Percentiles rank a stretch among this genome's conserved stretches.
Conservation (phyloP, 768 basidiomycete genomes). For the Collybia sp. region DNA sequence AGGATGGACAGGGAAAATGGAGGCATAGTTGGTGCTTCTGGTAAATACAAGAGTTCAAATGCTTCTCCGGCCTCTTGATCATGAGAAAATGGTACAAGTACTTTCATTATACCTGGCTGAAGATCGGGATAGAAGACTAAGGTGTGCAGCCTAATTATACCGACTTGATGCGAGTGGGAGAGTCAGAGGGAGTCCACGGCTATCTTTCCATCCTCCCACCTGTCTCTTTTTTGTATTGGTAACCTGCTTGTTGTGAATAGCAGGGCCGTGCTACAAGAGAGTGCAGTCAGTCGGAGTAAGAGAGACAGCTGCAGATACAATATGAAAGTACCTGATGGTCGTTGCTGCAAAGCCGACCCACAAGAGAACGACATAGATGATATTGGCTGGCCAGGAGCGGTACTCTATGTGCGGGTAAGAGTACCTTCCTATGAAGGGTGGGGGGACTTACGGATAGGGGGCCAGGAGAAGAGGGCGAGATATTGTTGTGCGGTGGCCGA, state of each 20-base stretch:
- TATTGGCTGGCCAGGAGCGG: constrained; percentile 21
- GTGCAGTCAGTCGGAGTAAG: neutral
- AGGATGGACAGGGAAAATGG: no score
- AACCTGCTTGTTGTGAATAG: neutral
- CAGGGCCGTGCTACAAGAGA: neutral
- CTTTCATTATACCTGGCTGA: no score
- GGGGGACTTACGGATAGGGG: constrained; percentile 18
- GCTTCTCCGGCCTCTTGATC: no score
- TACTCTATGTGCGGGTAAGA: constrained; percentile 15
- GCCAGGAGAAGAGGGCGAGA: constrained; percentile 15
- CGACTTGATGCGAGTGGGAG: neutral
- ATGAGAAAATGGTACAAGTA: no score
- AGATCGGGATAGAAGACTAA: no score
- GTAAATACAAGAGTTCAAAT: no score
- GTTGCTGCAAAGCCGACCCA: constrained; percentile 26
- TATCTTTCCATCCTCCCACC: neutral
- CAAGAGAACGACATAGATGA: constrained; percentile 25
- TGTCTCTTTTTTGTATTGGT: neutral
- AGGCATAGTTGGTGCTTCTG: no score
- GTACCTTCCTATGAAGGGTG: neutral
- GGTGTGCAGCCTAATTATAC: neutral
- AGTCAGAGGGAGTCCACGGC: neutral
- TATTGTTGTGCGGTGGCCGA: constrained; percentile 9
- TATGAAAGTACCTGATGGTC: constrained; percentile 16
- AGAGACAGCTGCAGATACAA: neutral